Base-by-base conservation (phyloP, 768 basidiomycete genomes). In the Phylloporus arenicola region DNA sequence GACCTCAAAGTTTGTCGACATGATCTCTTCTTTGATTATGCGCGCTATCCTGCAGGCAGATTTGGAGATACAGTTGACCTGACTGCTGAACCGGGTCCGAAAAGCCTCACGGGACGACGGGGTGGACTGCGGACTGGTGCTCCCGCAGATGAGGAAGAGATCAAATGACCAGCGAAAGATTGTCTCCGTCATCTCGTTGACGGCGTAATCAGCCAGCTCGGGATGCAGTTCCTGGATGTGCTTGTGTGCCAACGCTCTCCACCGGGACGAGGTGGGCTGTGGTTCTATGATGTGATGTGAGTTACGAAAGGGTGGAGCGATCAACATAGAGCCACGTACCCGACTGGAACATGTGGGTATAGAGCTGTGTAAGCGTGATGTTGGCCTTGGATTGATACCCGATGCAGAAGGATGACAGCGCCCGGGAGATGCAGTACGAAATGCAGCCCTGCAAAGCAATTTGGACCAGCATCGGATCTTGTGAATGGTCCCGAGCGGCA, bases 1-100 rank as follows among this genome's bases (percentile, higher is more conserved):
- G 31, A 88, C 75, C 57, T 89, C 84, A 58, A 89, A 90, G 50
- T 76, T 81, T 2, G 86, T 84, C 3, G 83, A 85, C 72, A 90
- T 78, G 59, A 88, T 86, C 52, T 88, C 86, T 58, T 90, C 86
- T 43, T 79, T 72, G 31, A 79, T 76, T 35, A 86, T 79, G 43
- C 73, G 76, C 11, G 84, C 83, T 27, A 90, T 70, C 51, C 75
- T 75, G 61, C 78, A 78, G 19, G 82, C 83, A 0, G 83, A 74
- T 46, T 76, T 78, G 11, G 85, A 80, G 38, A 90, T 82, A 16
- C 84, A 77, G 19, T 75, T 77, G 9, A 88, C 76, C 60, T 85
- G 84, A 29, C 80, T 69, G 22, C 75, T 74, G 53, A 82, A 84
- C 22, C 75, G 75, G 6, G 68, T 60, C 43, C 77, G 75, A 20